These are phyloP conservation scores for Jaenimonas drosophilae DNA, from an alignment of 208 protist species.

Conservation along the genomic window DNA sequence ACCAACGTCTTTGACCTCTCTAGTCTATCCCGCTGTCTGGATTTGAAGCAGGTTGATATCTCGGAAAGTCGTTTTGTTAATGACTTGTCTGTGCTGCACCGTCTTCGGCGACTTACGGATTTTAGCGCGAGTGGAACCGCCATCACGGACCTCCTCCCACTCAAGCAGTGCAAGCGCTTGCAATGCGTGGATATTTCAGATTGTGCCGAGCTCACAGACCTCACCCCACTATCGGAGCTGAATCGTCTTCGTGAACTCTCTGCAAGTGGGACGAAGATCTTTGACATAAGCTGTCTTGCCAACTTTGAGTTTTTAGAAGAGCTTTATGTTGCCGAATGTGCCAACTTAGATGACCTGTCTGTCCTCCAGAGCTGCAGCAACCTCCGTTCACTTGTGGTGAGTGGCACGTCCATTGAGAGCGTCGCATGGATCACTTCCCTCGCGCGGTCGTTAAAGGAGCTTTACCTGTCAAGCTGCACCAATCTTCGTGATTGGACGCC, in stretches of 20 bases:
- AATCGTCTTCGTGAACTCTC: slow-evolving; percentile 2
- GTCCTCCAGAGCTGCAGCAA: not conserved
- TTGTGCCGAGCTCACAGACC: not conserved
- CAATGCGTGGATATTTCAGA: not conserved
- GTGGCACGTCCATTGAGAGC: not conserved
- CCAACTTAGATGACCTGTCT: not conserved
- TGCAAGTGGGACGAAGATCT: not conserved
- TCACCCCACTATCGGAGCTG: not conserved
- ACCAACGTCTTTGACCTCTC: slow-evolving; percentile 1
- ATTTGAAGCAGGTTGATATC: not conserved
- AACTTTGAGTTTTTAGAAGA: not conserved
- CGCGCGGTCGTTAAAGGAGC: not conserved
- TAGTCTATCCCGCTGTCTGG: not conserved
- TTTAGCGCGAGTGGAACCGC: not conserved
- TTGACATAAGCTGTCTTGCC: not conserved
- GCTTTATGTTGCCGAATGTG: not conserved
- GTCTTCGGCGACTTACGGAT: not conserved
- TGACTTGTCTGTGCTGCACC: not conserved
- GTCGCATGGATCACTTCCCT: not conserved
- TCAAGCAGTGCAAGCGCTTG: not conserved
- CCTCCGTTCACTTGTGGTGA: not conserved
- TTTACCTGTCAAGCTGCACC: not conserved
- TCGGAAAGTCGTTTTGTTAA: not conserved
- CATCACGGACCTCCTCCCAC: not conserved
- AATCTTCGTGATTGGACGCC: not conserved